Evolutionary conservation across 768 basidiomycete species (phyloP), one percentile per base, ranked within the genome.

Genomic region (Kwoniella mangroviensis): DNA sequence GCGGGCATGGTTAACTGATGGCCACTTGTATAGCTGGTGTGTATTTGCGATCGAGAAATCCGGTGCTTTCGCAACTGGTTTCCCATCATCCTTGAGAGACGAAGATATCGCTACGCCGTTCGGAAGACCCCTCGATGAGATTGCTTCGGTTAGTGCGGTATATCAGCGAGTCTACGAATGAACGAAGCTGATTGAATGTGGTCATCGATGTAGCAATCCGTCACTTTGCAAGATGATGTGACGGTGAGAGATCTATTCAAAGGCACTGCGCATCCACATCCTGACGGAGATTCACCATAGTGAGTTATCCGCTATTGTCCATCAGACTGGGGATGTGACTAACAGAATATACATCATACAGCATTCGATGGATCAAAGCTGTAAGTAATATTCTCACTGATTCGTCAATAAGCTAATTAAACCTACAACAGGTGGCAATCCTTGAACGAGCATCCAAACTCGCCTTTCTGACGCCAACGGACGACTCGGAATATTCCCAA

Each of bases 101-200:
- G 65, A 69, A 12, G 79, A 81, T 55, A 81, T 81, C 51, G 65
- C 73, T 40, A 81, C 79, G n/a, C 79, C 79, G n/a, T 81, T 77
- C 45, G 71, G 74, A 10, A 42, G 73, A 41, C 74, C 75, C 4
- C 56, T 81, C 45, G 67, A 64, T 17, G 73, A 79, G 49, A 77
- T 78, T 26, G 79, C 68, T 1, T 70, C 77, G 28, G 78, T 79
- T 49, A 60, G 78, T 57, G 9, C 11, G 3, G 34, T 22, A 17
- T 2, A 41, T 21, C 17, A 42, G 26, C n/a, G 6, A 24, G 57
- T 45, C 42, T 56, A 10, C 34, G 19, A 24, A 40, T 51, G 60
- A 45, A 49, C 9, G 49, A 45, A 28, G 5, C 9, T 51, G 41
- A 22, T 4, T 19, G 42, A 54, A 3, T 12, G 3, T 21, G 21